A percentile compares a stretch with the other conserved stretches of the same genome.
Conservation (phyloP, 495 filamentous ascomycete species). For the Astrocystis sublimbata region DNA sequence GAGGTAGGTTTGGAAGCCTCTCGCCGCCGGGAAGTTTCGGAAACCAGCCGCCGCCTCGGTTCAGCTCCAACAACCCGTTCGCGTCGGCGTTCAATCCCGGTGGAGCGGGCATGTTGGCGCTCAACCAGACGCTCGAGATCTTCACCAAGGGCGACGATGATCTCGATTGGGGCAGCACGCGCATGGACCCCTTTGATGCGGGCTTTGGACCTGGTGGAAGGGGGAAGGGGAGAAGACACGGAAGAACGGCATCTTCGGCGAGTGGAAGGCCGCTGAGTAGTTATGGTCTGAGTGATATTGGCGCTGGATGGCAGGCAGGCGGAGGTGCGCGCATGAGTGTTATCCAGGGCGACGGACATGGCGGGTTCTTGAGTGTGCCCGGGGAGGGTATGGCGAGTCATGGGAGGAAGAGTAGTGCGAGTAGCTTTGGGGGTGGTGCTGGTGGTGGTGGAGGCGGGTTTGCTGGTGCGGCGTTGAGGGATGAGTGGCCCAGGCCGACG, state of each 20-base stretch:
- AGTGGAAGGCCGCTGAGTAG: constrained; percentile 47
- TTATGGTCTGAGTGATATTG: constrained; percentile 51
- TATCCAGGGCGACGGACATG: constrained; percentile 68
- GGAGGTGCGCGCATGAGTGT: constrained; percentile 49
- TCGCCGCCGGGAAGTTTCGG: constrained; percentile 26
- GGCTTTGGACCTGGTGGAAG: constrained; percentile 24
- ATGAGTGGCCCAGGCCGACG: constrained; percentile 46
- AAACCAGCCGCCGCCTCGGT: constrained; percentile 30
- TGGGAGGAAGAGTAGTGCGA: constrained; percentile 15
- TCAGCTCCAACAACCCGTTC: constrained; percentile 57
- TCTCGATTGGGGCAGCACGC: constrained; percentile 77
- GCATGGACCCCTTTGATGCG: constrained; percentile 39
- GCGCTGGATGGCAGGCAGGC: constrained; percentile 42
- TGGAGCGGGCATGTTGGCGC: constrained; percentile 33
- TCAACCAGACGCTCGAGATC: constrained; percentile 70
- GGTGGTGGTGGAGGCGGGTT: constrained; percentile 23
- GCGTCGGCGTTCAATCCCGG: constrained; percentile 37
- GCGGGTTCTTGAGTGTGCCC: constrained; percentile 80
- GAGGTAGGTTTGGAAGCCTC: constrained; percentile 25
- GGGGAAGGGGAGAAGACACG: constrained; percentile 25
- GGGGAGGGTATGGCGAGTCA: constrained; percentile 25
- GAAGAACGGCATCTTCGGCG: constrained; percentile 21
- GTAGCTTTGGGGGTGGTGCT: constrained; percentile 13
- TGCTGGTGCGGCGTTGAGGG: constrained; percentile 11
- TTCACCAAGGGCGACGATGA: constrained; percentile 86